phyloP scores from a whole-genome alignment of 129 eudicot genomes.

The Flaveria linearis region DNA sequence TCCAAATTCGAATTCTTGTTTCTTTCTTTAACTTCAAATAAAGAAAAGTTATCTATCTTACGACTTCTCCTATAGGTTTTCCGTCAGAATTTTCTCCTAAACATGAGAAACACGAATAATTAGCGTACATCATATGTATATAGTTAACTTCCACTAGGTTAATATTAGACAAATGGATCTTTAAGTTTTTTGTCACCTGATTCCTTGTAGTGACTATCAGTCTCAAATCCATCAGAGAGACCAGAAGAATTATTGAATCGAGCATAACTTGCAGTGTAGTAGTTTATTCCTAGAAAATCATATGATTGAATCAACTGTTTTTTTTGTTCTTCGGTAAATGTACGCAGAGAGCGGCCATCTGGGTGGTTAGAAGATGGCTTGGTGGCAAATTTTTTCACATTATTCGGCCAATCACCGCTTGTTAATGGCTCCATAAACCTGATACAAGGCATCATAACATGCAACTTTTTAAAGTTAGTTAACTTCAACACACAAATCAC shows the following conservation, averaged over 20 bases:
- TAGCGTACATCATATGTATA: too few relatives aligned
- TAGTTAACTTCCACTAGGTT: too few relatives aligned
- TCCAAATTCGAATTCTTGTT: neutral
- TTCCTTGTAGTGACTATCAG: slow-evolving; percentile 23
- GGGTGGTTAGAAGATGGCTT: slow-evolving; percentile 29
- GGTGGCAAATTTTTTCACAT: slow-evolving; percentile 35
- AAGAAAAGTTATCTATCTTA: neutral
- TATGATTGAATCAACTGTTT: slow-evolving; percentile 44
- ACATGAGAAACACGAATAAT: neutral
- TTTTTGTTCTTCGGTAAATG: slow-evolving; percentile 24
- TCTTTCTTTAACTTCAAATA: neutral
- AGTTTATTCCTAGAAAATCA: slow-evolving; percentile 67
- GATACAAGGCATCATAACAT: neutral
- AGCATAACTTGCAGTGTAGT: slow-evolving; percentile 51
- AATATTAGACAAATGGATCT: neutral
- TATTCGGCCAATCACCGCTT: slow-evolving; percentile 48
- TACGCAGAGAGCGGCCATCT: slow-evolving; percentile 5
- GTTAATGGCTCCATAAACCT: slow-evolving; percentile 62
- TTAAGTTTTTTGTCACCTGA: slow-evolving; percentile 16
- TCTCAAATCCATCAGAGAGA: slow-evolving; percentile 18
- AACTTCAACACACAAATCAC: neutral
- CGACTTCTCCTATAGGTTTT: slow-evolving; percentile 12
- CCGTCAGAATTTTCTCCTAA: slow-evolving; percentile 2
- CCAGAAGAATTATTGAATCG: neutral
- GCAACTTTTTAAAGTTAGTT: neutral